Base-by-base conservation (phyloP, 805 yeast genomes). In the Maudiozyma pseudohumilis region DNA sequence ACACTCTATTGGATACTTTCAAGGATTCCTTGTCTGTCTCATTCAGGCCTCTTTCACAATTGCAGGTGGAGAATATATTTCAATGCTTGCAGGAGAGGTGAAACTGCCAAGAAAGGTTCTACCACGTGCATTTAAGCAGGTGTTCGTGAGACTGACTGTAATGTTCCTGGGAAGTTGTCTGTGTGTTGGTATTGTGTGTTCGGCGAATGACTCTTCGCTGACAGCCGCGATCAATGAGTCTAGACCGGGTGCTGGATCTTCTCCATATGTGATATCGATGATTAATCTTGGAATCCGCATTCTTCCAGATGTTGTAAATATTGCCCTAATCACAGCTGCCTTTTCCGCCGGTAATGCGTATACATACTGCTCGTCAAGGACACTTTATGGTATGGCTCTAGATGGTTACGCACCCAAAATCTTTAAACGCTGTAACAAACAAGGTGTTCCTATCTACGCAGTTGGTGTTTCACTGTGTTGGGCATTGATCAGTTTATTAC, bases 221-320 rank as follows among this genome's bases (percentile, higher is more conserved):
- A 61, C 70, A 0, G 65, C 63, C 5, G 83, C 88, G 8, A 66
- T 80, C 36, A 65, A 68, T 13, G 64, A 69, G 15, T 71, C 78
- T 28, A 71, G 76, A 35, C 80, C 88, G 0, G 92, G 89, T 39
- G 94, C 83, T 1, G 80, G 77, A 25, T 75, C 84, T 5, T 77
- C 87, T 15, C 92, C 95, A 0, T 84, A 80, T 50, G 92, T 83
- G 36, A 74, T 86, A 49, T 89, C 89, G 2, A 85, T 86, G 86
- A 69, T 67, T 39, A 74, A 77, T 44, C 61, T 84, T 50, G 70
- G 74, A 1, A 80, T 86, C 38, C 72, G 65, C 24, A 78, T 72
- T 0, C 64, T 85, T 34, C 94, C 94, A 23, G 74, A 79, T 51
- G 69, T 86, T 42, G 86, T 87, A 40, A 87, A 87, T 59, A 94